phyloP scores from a whole-genome alignment of 2,329 filamentous ascomycete species.

The Claviceps digitariae region DNA sequence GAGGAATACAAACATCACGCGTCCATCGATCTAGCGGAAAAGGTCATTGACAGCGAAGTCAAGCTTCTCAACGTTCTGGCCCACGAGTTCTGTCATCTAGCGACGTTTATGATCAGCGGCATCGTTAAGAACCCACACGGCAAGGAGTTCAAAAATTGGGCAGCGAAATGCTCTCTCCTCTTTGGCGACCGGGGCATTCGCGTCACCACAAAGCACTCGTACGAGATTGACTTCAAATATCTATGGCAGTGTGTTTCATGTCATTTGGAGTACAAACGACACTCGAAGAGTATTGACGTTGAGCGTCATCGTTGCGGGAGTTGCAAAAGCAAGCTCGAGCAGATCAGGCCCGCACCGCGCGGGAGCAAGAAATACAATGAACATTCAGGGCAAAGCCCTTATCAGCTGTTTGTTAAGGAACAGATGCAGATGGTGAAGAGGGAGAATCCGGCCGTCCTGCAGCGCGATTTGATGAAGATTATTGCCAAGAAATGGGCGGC shows the following conservation, averaged over 20 bases:
- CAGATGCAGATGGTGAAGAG: constrained; percentile 50
- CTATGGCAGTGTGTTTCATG: constrained; percentile 68
- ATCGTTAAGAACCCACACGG: constrained; percentile 70
- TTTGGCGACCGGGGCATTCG: constrained; percentile 52
- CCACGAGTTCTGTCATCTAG: constrained; percentile 91
- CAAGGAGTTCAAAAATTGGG: constrained; percentile 70
- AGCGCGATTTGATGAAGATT: constrained; percentile 56
- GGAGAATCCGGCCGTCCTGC: constrained; percentile 41
- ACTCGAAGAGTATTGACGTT: constrained; percentile 74
- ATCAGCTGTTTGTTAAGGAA: constrained; percentile 46
- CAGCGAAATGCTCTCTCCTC: constrained; percentile 34
- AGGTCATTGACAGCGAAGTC: constrained; percentile 67
- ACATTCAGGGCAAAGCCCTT: constrained; percentile 24
- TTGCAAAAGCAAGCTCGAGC: constrained; percentile 59
- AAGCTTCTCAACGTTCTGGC: constrained; percentile 82
- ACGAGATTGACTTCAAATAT: constrained; percentile 86
- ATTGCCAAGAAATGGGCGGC: constrained; percentile 49
- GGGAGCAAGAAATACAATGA: constrained; percentile 7
- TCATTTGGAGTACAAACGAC: constrained; percentile 60
- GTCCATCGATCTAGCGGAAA: constrained; percentile 75
- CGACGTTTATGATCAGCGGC: constrained; percentile 77
- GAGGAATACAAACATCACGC: constrained; percentile 44
- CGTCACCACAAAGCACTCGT: constrained; percentile 82
- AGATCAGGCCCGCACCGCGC: constrained; percentile 62
- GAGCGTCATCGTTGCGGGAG: constrained; percentile 57